Base-by-base conservation (phyloP, 805 yeast genomes). In the Blastobotrys terrestris region DNA sequence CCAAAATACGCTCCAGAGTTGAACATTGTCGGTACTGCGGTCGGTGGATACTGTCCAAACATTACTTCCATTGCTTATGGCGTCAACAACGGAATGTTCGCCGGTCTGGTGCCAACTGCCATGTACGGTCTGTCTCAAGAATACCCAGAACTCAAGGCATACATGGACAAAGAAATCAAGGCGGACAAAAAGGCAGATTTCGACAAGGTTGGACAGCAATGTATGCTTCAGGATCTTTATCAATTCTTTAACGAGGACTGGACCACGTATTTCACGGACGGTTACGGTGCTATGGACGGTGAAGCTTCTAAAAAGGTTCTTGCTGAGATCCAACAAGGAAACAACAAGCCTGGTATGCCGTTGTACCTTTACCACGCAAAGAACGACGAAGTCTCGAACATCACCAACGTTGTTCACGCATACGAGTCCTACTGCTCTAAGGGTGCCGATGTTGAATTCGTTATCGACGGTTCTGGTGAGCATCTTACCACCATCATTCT, bases 41-140 rank as follows among this genome's bases (percentile, higher is more conserved):
- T 63, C 20, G 66, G 66, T 14, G 66, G 66, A 3, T 60, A 48
- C 42, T 60, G 61, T 14, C 57, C 51, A n/a, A 58, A 63, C 44
- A 39, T 59, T 5, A 49, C 51, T 16, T 53, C 56, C 5, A 53
- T 53, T 6, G 52, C 57, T 11, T 43, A 43, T 19, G 26, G 19
- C 7, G 58, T 56, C 40, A 61, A 62, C 51, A 52, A 50, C 8
- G 58, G 61, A 3, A 56, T 60, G 4, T 56, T 54, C 31, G 56
- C 65, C 3, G 67, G 64, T 15, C 53, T 62, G 16, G 54, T 58
- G 6, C 55, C 58, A 3, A 52, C 60, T 2, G 67, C 66, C n/a
- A 51, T 67, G 22, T 46, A 51, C 7, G 70, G 70, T 11, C 46
- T 66, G 41, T 55, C 58, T 11, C 49, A 53, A 3, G 66, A 58